phyloP scores from a whole-genome alignment of 768 basidiomycete genomes.

The Mycena haematopus region DNA sequence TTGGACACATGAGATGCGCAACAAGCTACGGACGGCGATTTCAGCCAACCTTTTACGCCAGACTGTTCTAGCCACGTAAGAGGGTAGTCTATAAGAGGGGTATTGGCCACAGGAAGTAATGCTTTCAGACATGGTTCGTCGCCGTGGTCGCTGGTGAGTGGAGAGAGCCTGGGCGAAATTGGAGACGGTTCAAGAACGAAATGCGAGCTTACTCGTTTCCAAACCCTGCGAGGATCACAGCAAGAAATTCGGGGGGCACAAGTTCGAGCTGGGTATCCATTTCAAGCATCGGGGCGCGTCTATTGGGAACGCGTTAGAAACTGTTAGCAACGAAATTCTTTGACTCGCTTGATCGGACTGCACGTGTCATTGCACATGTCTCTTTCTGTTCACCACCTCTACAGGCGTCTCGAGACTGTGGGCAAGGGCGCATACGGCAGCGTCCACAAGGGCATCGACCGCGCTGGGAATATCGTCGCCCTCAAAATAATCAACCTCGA shows the following conservation, averaged over 20 bases:
- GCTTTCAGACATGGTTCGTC: slow-evolving; percentile 88
- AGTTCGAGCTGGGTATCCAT: slow-evolving; percentile 41
- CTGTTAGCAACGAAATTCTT: not conserved
- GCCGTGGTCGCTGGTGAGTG: slow-evolving; percentile 78
- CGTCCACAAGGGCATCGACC: slow-evolving; percentile 89
- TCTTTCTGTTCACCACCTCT: slow-evolving; percentile 77
- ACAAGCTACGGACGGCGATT: slow-evolving; percentile 5
- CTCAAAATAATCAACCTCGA: slow-evolving; percentile 99
- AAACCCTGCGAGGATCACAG: slow-evolving; percentile 88
- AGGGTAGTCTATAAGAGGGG: slow-evolving; percentile 83
- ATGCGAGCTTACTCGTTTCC: slow-evolving; percentile 80
- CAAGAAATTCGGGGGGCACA: slow-evolving; percentile 80
- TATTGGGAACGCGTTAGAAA: not conserved
- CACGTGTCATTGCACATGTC: slow-evolving; percentile 5
- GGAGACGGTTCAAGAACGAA: not conserved
- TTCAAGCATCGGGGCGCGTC: slow-evolving; percentile 19
- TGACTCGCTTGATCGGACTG: slow-evolving; percentile 18
- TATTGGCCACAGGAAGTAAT: slow-evolving; percentile 86
- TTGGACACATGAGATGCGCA: slow-evolving; percentile 38
- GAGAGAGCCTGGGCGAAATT: slow-evolving; percentile 59
- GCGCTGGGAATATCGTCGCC: slow-evolving; percentile 88
- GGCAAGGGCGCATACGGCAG: slow-evolving; percentile 97
- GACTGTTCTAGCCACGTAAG: slow-evolving; percentile 89
- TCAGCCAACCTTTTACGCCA: slow-evolving; percentile 74
- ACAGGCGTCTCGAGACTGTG: slow-evolving; percentile 87